These are phyloP conservation scores for Cyclotella baltica DNA, from an alignment of 108 stramenopile species.

Conservation along the genomic window DNA sequence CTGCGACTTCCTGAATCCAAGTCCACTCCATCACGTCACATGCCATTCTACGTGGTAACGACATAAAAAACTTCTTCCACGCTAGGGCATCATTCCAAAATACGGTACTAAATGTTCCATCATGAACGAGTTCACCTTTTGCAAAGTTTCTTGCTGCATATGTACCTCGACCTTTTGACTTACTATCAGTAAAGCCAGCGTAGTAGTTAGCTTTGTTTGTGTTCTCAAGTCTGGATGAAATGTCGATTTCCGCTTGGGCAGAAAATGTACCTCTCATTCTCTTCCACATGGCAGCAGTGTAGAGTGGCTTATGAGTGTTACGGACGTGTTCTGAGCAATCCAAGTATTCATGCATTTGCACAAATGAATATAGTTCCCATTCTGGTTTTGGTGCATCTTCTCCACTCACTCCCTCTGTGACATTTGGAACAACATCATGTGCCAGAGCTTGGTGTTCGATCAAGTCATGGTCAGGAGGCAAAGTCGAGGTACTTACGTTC, in stretches of 20 bases:
- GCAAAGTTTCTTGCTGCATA: conserved; percentile 32
- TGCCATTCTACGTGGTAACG: conserved; percentile 27
- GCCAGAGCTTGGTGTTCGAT: no score
- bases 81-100: conserved; percentile 16
- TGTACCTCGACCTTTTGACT: conserved; percentile 29
- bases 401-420: background rate
- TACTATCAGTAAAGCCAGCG: background rate
- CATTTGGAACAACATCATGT: no score
- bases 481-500: no score
- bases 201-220: background rate
- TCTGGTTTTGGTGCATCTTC: background rate
- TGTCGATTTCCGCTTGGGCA: background rate
- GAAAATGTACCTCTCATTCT: background rate
- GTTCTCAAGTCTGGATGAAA: background rate
- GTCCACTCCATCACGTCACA: conserved; percentile 46
- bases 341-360: conserved; percentile 16
- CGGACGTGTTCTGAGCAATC: conserved; percentile 4
- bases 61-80: conserved; percentile 18
- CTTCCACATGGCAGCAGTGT: conserved; percentile 7
- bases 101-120: conserved; percentile 20
- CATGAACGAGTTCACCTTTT: conserved; percentile 42
- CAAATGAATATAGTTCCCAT: conserved; percentile 2
- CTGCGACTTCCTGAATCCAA: conserved; percentile 23
- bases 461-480: no score
- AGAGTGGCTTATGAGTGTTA: conserved; percentile 14